Percentiles rank a stretch among this genome's conserved stretches.
Conservation (phyloP, 164 flowering plant species). For the Protea cynaroides region DNA sequence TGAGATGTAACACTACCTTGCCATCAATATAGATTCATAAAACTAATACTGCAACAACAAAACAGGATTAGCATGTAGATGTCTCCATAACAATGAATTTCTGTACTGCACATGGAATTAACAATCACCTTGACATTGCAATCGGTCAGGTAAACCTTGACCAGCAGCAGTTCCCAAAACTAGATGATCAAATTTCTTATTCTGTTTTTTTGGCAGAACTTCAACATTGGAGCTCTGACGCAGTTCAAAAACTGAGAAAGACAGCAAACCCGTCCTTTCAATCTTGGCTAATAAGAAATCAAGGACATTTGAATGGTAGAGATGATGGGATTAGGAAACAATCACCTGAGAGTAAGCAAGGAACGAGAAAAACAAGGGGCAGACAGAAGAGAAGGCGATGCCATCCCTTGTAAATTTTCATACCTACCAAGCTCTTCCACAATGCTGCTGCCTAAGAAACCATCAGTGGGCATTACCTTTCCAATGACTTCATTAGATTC, state of each 20-base stretch:
- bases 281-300: neutral
- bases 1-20: no score
- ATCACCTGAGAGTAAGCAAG: slow-evolving; percentile 56
- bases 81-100: no score
- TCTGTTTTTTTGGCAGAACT: slow-evolving; percentile 17
- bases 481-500: no score
- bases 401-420: slow-evolving; percentile 58
- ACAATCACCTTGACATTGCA: slow-evolving; percentile 75
- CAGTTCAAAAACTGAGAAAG: slow-evolving; percentile 44
- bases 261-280: neutral
- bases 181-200: slow-evolving; percentile 62
- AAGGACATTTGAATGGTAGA: neutral
- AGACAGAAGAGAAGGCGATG: slow-evolving; percentile 45
- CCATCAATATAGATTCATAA: neutral
- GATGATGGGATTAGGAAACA: neutral
- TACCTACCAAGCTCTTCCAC: slow-evolving; percentile 16
- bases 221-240: slow-evolving; percentile 25
- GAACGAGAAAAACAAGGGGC: slow-evolving; percentile 50
- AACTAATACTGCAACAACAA: neutral
- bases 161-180: slow-evolving; percentile 88
- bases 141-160: slow-evolving; percentile 62
- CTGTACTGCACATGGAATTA: no score
- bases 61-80: neutral
- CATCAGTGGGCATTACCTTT: neutral
- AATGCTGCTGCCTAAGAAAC: neutral